Percentiles rank a stretch among this genome's conserved stretches.
Conservation (phyloP, 148 eudicot species). For the Agrostemma githago region DNA sequence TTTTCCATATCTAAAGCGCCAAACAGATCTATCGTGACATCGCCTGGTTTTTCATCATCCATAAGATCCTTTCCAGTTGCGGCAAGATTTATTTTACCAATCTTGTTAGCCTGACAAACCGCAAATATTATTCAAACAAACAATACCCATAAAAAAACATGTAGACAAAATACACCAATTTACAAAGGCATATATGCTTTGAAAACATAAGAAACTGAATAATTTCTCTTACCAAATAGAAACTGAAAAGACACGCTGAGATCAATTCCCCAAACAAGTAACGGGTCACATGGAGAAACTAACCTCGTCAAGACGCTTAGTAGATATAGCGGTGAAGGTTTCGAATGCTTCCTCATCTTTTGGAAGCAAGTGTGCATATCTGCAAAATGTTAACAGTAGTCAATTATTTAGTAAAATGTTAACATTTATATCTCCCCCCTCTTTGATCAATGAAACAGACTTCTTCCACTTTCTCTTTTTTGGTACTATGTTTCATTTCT, state of each 20-base stretch:
- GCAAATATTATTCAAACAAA: slow-evolving; percentile 9
- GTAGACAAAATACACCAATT: neutral
- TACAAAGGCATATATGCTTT: neutral
- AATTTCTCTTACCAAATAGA: neutral
- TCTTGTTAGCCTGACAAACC: slow-evolving; percentile 75
- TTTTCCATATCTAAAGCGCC: slow-evolving; percentile 83
- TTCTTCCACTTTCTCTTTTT: too few species aligned
- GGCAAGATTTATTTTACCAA: slow-evolving; percentile 97
- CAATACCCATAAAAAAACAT: neutral
- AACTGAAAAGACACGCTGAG: neutral
- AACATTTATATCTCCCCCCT: too few species aligned
- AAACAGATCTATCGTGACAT: slow-evolving; percentile 85
- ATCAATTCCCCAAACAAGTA: neutral
- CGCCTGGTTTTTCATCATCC: slow-evolving; percentile 99
- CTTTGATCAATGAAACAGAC: neutral
- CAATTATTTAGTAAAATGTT: neutral
- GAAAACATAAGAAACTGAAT: neutral
- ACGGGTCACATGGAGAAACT: slow-evolving; percentile 11
- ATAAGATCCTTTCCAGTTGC: slow-evolving; percentile 99
- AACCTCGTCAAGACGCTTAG: slow-evolving; percentile 95
- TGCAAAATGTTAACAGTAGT: slow-evolving; percentile 22
- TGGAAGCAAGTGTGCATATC: slow-evolving; percentile 91
- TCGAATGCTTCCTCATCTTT: slow-evolving; percentile 89
- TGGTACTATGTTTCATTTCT: too few species aligned
- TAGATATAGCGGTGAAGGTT: slow-evolving; percentile 52